Evolutionary conservation across 2,329 filamentous ascomycete genomes (phyloP), one percentile per base, ranked within the genome.

Genomic region (Trichoderma sp.): DNA sequence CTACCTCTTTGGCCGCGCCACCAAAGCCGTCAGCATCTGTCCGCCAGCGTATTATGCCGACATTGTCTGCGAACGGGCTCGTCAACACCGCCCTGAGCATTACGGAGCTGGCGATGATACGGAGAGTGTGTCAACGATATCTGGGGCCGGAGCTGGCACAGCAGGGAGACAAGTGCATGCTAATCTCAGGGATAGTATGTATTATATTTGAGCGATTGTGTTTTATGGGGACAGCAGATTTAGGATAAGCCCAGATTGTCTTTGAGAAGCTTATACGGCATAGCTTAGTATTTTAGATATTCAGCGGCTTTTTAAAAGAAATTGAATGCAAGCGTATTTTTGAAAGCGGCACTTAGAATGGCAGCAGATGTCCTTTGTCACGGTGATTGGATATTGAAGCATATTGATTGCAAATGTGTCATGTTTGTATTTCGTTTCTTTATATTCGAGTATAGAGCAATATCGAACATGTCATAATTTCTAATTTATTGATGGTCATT

Each of bases 21-120:
- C 94, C n/a, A 95, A 95, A 83, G 93, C 95, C 0, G 94, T 98
- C 65, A 95, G 93, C 80, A 91, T 97, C 78, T 97, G 93, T 79
- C 94, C 95, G 0, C 94, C 95, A 0, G 95, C 95, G 0, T 97
- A 98, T 86, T 98, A 97, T 80, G 95, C 95, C 0, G 95, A 98
- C 82, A 87, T 97, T 33, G 90, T 96, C 2, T 97, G 94, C 81
- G 93, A 94, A 77, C 89, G 95, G 3, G 93, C 93, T 0, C 87
- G 95, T 1, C 88, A 89, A 16, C 96, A 97, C 81, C 87, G 96
- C 2, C 89, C 90, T 29, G 87, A 90, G 31, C 85, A 90, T 21
- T 92, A 93, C 78, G 90, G 91, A 53, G 78, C 78, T 3, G 83
- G 82, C 7, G 85, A 86, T 53, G 50, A 53, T 21, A 78, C 77